Evolutionary conservation across 371 early-diverging fungal species (phyloP).

Genomic region (Spraguea lophii): DNA sequence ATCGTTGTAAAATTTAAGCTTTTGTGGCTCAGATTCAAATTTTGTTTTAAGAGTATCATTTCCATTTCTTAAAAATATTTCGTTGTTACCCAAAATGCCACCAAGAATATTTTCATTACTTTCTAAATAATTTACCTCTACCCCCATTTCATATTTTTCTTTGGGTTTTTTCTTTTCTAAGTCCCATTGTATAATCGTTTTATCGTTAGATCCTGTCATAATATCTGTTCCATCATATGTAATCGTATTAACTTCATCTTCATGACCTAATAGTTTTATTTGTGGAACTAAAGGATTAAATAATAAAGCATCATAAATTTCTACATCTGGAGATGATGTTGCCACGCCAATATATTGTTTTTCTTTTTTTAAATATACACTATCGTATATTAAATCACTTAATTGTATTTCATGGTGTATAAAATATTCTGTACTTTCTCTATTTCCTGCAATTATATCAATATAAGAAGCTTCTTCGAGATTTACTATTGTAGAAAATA

Average conservation of each 20-base stretch:
- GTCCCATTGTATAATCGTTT: constrained; percentile 30
- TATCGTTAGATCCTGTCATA: constrained; percentile 13
- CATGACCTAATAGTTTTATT: constrained; percentile 20
- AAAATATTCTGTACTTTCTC: constrained; percentile 9
- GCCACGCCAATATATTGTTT: constrained; percentile 13
- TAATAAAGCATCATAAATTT: constrained; percentile 21
- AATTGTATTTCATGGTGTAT: constrained; percentile 30
- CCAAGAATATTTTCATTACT: not conserved
- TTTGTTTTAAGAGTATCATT: not conserved
- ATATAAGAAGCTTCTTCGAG: constrained; percentile 10
- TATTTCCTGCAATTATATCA: constrained; percentile 7
- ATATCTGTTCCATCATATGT: not conserved
- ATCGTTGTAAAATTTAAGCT: not conserved
- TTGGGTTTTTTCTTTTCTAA: not conserved
- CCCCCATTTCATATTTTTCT: constrained; percentile 1
- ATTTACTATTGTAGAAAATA: constrained; percentile 25
- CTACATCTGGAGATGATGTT: constrained; percentile 22
- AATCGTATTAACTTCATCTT: constrained; percentile 4
- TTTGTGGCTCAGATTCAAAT: constrained; percentile 7
- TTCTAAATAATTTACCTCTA: not conserved
- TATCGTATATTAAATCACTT: constrained; percentile 13
- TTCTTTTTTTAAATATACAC: constrained; percentile 1
- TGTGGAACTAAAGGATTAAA: constrained; percentile 20
- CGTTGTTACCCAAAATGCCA: not conserved
- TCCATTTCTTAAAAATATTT: constrained; percentile 1